Base-by-base conservation (phyloP, 805 yeast species). In the Osmozyma mogii region DNA sequence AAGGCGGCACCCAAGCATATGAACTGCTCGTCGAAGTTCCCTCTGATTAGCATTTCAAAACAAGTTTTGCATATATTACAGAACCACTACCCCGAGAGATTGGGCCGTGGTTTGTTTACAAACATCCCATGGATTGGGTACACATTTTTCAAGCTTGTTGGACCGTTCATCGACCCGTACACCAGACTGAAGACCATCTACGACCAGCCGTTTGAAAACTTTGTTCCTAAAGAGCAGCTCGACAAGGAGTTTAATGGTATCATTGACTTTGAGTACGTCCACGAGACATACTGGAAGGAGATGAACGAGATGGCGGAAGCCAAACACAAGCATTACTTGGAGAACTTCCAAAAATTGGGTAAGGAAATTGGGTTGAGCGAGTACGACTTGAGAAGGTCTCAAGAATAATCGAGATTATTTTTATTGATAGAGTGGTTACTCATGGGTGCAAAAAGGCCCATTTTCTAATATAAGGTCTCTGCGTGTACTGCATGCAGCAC, bases 151-250 rank as follows among this genome's bases (percentile, higher is more conserved):
- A 43, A 43, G 26, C 38, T 43, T 12, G 45, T 43, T 7, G 45
- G 45, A 9, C 47, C 47, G 1, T 69, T 73, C 38, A 63, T 73
- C 30, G 80, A 73, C 43, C 78, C 78, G 6, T 64, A 65, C 36
- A 72, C 80, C 2, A 61, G 75, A 35, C 69, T 68, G 54, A 73
- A 73, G 48, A 65, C 75, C 5, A 59, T 70, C 9, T 72, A 70
- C 40, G 78, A 72, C 40, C 74, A 71, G 38, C 76, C 78, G 2
- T 72, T 72, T 39, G 72, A 61, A 28, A 62, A 70, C 32, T 70
- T 63, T 32, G 72, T 73, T 3, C 78, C 77, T 7, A 52, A 56
- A 26, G 60, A 68, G 28, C 78, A 73, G 43, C 50, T 73, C 27
- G 75, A 69, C 31, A 59, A 63, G 27, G 60, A 61, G 25, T 72